Base-by-base conservation (phyloP, 225 moss, liverwort and hornwort species). In the Straminergon stramineum region DNA sequence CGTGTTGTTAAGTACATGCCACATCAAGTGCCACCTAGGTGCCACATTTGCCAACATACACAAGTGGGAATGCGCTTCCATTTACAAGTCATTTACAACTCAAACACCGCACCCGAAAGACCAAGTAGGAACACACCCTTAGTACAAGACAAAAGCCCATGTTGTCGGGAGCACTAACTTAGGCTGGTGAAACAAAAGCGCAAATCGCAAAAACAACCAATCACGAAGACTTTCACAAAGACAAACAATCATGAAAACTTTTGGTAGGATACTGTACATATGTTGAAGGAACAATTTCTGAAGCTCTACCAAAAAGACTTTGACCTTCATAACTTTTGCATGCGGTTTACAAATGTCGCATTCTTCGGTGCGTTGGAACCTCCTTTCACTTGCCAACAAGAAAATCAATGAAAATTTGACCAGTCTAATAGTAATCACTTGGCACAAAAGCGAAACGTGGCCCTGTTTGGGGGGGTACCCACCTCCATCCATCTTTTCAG, bases 331-430 rank as follows among this genome's bases (percentile, higher is more conserved):
- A 75, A 32, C 51, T 51, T 75, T 19, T 31, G 32, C 31, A 51
- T 51, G 19, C 2, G 1, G 4, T 32, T 31, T 32, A 7, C 51
- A 75, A 32, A 51, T 51, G 31, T 2, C 2, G 0, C 6, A 1
- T 45, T 45, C 74, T 74, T 10, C 17, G 11, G 30, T 17, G 30
- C 6, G 1, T 45, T 30, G 6, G 17, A 45, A 74, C 45, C 45
- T 45, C 6, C 45, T 45, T 45, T 43, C 74, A 2, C 45, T 28
- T 45, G 10, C 17, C 45, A 45, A 74, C 6, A 10, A 45, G 10
- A 17, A 17, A 74, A 30, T 4, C n/a, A n/a, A 17, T 13, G 3
- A 9, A 26, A 67, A 20, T 21, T 21, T 35, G 20, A 37, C 16
- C 30, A 30, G 14, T 27, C 13, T 63, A 63, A 30, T 14, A 31